phyloP scores from a whole-genome alignment of 2,329 filamentous ascomycete genomes.

The Plectosphaerella sp. region DNA sequence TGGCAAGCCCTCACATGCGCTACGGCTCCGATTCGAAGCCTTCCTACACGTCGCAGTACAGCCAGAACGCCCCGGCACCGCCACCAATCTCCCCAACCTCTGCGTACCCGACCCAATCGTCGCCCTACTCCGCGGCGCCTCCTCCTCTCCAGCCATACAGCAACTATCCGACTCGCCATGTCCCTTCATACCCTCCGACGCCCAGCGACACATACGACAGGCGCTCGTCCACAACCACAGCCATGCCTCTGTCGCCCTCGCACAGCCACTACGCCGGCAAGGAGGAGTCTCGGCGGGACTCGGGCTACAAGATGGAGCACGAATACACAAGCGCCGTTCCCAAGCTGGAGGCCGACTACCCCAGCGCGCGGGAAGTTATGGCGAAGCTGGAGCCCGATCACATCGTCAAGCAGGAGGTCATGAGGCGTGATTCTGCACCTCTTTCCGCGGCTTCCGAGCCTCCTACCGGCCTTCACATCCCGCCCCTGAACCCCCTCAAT shows the following conservation, averaged over 20 bases:
- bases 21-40: slow-evolving; percentile 29
- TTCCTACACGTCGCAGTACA: slow-evolving; percentile 32
- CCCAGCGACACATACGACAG: slow-evolving; percentile 31
- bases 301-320: slow-evolving; percentile 8
- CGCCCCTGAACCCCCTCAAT: background rate
- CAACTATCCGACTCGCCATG: slow-evolving; percentile 19
- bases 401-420: background rate
- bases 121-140: slow-evolving; percentile 29
- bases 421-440: background rate
- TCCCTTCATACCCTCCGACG: slow-evolving; percentile 21
- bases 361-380: background rate
- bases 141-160: slow-evolving; percentile 23
- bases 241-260: slow-evolving; percentile 33
- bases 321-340: background rate
- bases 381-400: background rate
- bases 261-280: slow-evolving; percentile 11
- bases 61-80: slow-evolving; percentile 22
- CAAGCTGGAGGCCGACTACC: background rate
- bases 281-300: slow-evolving; percentile 4
- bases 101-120: slow-evolving; percentile 27
- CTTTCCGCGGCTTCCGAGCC: background rate
- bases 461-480: background rate
- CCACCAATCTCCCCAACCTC: slow-evolving; percentile 27
- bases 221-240: slow-evolving; percentile 27
- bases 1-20: slow-evolving; percentile 21